Conservation (phyloP, 2,329 filamentous ascomycete species). For the Zarea fungicola region DNA sequence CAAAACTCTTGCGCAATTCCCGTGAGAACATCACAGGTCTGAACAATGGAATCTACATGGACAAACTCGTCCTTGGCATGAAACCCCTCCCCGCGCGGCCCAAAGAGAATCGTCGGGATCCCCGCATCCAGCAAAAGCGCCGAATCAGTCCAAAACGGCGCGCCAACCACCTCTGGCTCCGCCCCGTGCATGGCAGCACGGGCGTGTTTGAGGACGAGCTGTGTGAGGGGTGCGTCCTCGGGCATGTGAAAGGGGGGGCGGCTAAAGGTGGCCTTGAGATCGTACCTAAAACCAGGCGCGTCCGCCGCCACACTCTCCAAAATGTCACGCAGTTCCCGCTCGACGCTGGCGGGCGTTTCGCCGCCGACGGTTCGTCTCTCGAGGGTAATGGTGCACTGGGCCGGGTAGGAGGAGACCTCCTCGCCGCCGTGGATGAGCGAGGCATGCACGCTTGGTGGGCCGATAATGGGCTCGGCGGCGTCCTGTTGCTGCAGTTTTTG, state of each 20-base stretch:
- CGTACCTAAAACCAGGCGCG: conserved; percentile 35
- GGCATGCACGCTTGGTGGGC: conserved; percentile 40
- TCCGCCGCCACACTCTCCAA: conserved; percentile 27
- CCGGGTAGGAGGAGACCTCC: conserved; percentile 47
- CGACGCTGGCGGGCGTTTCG: conserved; percentile 34
- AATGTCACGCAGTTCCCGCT: conserved; percentile 32
- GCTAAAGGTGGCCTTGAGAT: conserved; percentile 34
- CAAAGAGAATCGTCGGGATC: conserved; percentile 42
- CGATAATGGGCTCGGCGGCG: conserved; percentile 29
- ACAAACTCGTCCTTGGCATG: conserved; percentile 48
- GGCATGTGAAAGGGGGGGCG: conserved; percentile 38
- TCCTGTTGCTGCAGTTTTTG: conserved; percentile 24
- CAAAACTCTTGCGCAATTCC: conserved; percentile 27
- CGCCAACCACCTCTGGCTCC: conserved; percentile 24
- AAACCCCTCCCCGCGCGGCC: conserved; percentile 42
- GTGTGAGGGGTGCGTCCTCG: conserved; percentile 35
- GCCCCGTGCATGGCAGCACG: conserved; percentile 22
- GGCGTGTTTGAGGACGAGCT: conserved; percentile 26
- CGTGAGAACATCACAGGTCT: conserved; percentile 26
- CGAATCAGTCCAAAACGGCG: conserved; percentile 46
- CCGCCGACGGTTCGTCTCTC: conserved; percentile 44
- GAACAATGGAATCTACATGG: conserved; percentile 35
- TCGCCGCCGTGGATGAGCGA: conserved; percentile 45
- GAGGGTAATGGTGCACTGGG: conserved; percentile 40
- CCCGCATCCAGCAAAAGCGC: conserved; percentile 40